Evolutionary conservation across 2,329 filamentous ascomycete genomes (phyloP).

Genomic region (Ceratocystis lukuohia): DNA sequence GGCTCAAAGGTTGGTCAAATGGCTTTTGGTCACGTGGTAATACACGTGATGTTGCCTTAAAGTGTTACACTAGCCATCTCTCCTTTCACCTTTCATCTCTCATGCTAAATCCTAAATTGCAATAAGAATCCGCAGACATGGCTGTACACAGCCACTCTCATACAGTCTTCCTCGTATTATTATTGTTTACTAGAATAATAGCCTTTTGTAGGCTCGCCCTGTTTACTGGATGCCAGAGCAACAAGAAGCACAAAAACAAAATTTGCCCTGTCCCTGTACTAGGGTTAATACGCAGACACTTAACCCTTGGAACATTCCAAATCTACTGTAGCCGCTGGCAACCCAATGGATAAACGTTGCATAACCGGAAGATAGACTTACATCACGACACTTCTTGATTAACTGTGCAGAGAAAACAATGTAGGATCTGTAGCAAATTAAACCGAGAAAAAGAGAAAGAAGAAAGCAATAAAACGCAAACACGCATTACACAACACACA

Average conservation of each 20-base stretch:
- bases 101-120: not conserved
- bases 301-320: no score
- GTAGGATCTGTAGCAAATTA: no score
- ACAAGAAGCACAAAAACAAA: no score
- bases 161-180: not conserved
- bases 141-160: not conserved
- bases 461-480: not conserved
- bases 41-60: not conserved
- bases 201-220: not conserved
- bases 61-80: not conserved
- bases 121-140: not conserved
- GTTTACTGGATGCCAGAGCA: no score
- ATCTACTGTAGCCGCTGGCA: not conserved
- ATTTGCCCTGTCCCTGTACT: no score
- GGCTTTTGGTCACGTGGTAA: not conserved
- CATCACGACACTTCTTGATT: not conserved
- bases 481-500: not conserved
- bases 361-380: not conserved
- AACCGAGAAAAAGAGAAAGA: not conserved
- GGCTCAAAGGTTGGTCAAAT: not conserved
- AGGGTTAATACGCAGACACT: no score
- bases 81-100: not conserved
- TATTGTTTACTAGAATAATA: not conserved
- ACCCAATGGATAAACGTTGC: not conserved
- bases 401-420: not conserved